A percentile compares a stretch with the other conserved stretches of the same genome.
Conservation (phyloP, 495 filamentous ascomycete genomes). For the Podospora pseudopauciseta region DNA sequence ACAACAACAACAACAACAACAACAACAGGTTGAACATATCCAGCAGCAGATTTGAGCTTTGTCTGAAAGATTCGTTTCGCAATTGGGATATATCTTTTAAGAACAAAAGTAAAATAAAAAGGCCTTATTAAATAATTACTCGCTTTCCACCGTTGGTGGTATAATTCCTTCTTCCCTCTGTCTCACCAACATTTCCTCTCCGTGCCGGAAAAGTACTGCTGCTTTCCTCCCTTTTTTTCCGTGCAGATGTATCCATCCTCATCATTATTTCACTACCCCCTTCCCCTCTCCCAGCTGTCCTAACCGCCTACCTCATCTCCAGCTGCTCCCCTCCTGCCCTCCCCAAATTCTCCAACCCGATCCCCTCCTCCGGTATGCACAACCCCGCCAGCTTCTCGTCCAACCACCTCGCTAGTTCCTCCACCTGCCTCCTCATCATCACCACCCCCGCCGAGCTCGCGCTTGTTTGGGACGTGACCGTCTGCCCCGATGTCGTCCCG, state of each 20-base stretch:
- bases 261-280: neutral
- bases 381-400: slow-evolving; percentile 42
- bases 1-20: neutral
- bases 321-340: neutral
- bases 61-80: too few relatives aligned
- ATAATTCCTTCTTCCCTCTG: too few relatives aligned
- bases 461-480: slow-evolving; percentile 4
- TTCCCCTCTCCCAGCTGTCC: neutral
- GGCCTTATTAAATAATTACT: too few relatives aligned
- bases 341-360: slow-evolving; percentile 21
- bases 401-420: slow-evolving; percentile 45
- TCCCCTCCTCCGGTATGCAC: slow-evolving; percentile 42
- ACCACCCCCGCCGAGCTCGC: slow-evolving; percentile 23
- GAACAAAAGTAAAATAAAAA: too few relatives aligned
- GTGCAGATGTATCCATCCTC: too few relatives aligned
- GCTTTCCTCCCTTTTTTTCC: too few relatives aligned
- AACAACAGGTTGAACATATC: neutral
- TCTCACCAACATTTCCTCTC: too few relatives aligned
- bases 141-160: too few relatives aligned
- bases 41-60: too few relatives aligned
- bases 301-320: neutral
- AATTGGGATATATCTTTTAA: too few relatives aligned
- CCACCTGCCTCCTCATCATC: slow-evolving; percentile 44
- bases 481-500: neutral
- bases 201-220: too few relatives aligned